A percentile compares a stretch with the other conserved stretches of the same genome.
These are phyloP conservation scores for Talaromyces islandicus DNA, from an alignment of 2,329 filamentous ascomycete species.

Conservation along the genomic window DNA sequence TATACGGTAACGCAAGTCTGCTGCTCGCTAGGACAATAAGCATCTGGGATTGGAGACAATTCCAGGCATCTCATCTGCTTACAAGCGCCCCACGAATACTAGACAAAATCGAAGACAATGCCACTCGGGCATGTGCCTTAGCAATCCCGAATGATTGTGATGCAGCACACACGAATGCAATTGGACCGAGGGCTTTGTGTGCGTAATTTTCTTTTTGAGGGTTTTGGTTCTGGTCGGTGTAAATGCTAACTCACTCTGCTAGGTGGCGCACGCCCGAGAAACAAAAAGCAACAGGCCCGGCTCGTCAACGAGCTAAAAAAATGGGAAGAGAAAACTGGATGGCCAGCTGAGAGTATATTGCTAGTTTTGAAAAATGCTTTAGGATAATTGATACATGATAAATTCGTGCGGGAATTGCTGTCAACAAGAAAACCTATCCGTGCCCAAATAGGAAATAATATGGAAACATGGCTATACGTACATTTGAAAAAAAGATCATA, in stretches of 20 bases:
- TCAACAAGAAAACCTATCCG: not conserved
- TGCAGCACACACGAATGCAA: conserved; percentile 43
- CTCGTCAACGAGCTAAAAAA: not conserved
- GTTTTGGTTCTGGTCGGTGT: not conserved
- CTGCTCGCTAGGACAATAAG: conserved; percentile 43
- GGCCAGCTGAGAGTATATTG: not conserved
- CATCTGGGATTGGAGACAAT: conserved; percentile 22
- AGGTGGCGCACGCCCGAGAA: conserved; percentile 15
- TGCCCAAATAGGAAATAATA: not conserved
- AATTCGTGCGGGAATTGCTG: not conserved
- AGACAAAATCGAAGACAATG: conserved; percentile 26
- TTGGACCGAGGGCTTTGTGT: conserved; percentile 46
- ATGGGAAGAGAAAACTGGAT: not conserved
- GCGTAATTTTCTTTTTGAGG: conserved; percentile 14
- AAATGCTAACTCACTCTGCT: not conserved
- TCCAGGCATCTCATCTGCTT: conserved; percentile 16
- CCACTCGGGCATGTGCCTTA: conserved; percentile 39
- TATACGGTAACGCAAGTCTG: conserved; percentile 25
- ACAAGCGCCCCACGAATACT: conserved; percentile 5
- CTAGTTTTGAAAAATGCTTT: not conserved
- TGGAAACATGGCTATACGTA: conserved; percentile 1
- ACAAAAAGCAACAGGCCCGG: not conserved
- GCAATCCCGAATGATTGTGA: conserved; percentile 40
- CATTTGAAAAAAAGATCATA: not conserved
- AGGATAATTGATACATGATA: not conserved